Evolutionary conservation across 139 green algal genomes (phyloP).

Genomic region (Chlorella sp.): DNA sequence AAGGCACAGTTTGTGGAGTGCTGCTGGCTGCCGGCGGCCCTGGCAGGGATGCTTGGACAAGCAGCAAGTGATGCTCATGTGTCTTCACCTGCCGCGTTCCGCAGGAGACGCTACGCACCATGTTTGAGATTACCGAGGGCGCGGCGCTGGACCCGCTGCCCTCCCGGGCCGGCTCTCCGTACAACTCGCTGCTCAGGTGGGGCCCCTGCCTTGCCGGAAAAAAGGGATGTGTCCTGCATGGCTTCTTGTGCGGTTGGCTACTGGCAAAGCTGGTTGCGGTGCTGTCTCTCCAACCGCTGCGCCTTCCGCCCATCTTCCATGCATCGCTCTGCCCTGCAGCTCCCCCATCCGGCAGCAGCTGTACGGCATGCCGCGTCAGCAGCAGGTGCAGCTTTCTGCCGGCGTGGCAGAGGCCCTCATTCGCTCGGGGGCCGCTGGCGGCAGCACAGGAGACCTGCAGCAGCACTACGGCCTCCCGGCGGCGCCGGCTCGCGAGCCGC

Average conservation of each 20-base stretch:
- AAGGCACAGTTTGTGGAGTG: too few relatives aligned
- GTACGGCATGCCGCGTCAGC: conserved; percentile 16
- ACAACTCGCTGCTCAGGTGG: conserved; percentile 31
- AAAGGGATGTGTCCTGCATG: too few relatives aligned
- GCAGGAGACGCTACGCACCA: conserved; percentile 55
- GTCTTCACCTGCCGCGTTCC: too few relatives aligned
- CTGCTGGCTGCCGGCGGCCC: too few relatives aligned
- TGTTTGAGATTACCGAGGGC: conserved; percentile 56
- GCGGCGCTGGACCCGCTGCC: conserved; percentile 40
- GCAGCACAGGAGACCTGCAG: conserved; percentile 2
- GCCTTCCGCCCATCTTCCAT: too few relatives aligned
- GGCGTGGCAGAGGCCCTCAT: conserved; percentile 29
- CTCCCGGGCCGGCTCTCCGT: conserved; percentile 18
- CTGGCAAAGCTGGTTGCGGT: too few relatives aligned
- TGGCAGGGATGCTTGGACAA: too few relatives aligned
- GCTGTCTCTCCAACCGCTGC: too few relatives aligned
- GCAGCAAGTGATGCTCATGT: too few relatives aligned
- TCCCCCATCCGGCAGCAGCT: conserved; percentile 31
- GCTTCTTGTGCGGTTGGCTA: too few relatives aligned
- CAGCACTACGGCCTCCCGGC: conserved; percentile 3
- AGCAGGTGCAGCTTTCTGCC: conserved; percentile 27
- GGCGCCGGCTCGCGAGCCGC: not conserved
- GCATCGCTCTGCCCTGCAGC: not conserved
- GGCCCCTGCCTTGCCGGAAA: too few relatives aligned
- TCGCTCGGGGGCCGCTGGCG: not conserved